These are phyloP conservation scores for Debaryomyces sp. DNA, from an alignment of 1,139 yeast genomes.

Conservation along the genomic window DNA sequence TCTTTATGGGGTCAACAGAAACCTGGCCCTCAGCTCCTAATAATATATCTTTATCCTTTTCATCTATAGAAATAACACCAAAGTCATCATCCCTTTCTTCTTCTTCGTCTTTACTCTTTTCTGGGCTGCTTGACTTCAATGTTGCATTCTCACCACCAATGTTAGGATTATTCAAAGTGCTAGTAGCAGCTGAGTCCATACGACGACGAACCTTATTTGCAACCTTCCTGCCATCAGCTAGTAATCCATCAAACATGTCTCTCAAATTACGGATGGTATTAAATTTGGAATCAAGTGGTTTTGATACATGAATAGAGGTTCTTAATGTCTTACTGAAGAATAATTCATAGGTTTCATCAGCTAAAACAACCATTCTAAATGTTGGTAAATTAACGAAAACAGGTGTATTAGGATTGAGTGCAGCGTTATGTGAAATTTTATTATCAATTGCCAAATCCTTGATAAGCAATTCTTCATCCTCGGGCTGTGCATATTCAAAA, in stretches of 20 bases:
- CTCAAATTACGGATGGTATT: conserved; percentile 66
- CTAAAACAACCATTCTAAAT: conserved; percentile 90
- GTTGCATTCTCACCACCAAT: conserved; percentile 26
- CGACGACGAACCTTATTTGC: conserved; percentile 86
- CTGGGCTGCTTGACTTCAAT: conserved; percentile 29
- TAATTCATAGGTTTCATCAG: conserved; percentile 90
- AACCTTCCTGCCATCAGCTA: conserved; percentile 90
- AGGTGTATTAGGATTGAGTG: conserved; percentile 79
- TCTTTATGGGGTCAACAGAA: conserved; percentile 24
- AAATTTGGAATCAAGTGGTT: conserved; percentile 49
- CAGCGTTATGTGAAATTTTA: conserved; percentile 61
- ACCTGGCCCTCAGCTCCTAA: conserved; percentile 52
- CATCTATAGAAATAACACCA: conserved; percentile 49
- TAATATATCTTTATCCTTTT: conserved; percentile 48
- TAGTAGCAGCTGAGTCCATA: conserved; percentile 68
- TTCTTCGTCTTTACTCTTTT: conserved; percentile 32
- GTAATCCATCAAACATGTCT: conserved; percentile 86
- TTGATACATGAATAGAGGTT: conserved; percentile 66
- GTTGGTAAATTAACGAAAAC: conserved; percentile 80
- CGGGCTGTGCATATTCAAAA: conserved; percentile 86
- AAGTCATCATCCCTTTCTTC: conserved; percentile 53
- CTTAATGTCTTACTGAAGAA: conserved; percentile 73
- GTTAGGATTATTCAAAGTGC: conserved; percentile 17
- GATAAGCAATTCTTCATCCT: conserved; percentile 47
- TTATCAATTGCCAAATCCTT: conserved; percentile 43